Evolutionary conservation across 108 stramenopile genomes (phyloP), one percentile per base, ranked within the genome.

Genomic region (Phaeodactylum tricornutum): DNA sequence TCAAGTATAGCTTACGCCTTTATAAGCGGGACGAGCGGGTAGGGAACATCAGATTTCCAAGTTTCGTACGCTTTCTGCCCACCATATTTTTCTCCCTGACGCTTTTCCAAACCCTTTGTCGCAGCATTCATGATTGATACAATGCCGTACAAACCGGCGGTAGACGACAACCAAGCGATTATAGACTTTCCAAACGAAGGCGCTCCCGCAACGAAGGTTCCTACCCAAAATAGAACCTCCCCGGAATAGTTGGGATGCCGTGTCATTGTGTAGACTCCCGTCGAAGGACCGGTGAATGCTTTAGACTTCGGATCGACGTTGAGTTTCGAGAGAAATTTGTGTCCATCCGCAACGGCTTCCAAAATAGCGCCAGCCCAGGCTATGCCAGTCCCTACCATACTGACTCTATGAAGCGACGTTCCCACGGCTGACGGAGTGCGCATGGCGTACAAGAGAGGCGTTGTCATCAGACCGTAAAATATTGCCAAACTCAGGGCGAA

Each of bases 191-290:
- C 63, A 47, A 84, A 77, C 21, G 66, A 73, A 1, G 73, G 69
- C 17, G 35, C 26, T 1, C 82, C 82, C 4, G 47, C 61, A 14
- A 69, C 46, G 42, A 66, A 74, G 1, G 78, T 22, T 7, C 84
- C 84, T 8, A 69, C 27, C 84, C 84, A 85, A 67, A 74, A 77
- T 28, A 81, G 34, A 0, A 81, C 64, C 52, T 85, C 84, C 0
- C 74, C 84, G 16, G 71, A 46, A 36, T 81, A 85, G 29, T 85
- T 85, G 25, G 84, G 84, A 61, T 85, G 84, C 5, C 84, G 65
- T 23, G 55, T 66, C 1, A 77, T 29, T n/a, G 47, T 38, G 58
- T 79, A 84, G 1, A 38, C 37, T 8, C 63, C 37, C 6, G 38
- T 47, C 15, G 61, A 46, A 1, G 67, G 67, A 43, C 67, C 67